Percentiles rank a stretch among this genome's conserved stretches.
Conservation (phyloP, 2,329 filamentous ascomycete genomes). For the Thielaviopsis punctulata region DNA sequence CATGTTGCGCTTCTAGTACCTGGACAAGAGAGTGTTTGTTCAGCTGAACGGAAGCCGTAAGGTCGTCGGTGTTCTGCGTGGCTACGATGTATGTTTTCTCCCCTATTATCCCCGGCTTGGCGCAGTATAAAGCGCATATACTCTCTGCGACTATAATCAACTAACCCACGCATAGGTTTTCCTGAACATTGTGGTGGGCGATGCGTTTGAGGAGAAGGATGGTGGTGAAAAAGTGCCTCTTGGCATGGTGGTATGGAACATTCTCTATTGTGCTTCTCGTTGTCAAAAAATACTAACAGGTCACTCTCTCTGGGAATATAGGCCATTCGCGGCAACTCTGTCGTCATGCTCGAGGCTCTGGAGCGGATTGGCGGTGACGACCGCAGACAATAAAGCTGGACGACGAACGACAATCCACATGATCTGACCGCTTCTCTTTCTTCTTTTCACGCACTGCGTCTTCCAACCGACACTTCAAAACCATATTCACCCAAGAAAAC, state of each 20-base stretch:
- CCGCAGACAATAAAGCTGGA: slow-evolving; percentile 22
- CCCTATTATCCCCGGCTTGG: neutral
- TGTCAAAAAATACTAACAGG: slow-evolving; percentile 15
- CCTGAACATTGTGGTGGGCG: slow-evolving; percentile 93
- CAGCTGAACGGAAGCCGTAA: slow-evolving; percentile 96
- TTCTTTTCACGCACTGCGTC: neutral
- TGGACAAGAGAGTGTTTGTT: slow-evolving; percentile 96
- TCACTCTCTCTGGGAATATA: slow-evolving; percentile 18
- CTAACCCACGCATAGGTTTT: slow-evolving; percentile 54
- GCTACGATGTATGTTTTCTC: slow-evolving; percentile 75
- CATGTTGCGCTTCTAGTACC: slow-evolving; percentile 48
- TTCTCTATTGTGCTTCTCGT: neutral
- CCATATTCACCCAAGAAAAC: neutral
- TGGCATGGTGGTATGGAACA: slow-evolving; percentile 67
- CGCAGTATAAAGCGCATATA: neutral
- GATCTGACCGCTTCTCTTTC: neutral
- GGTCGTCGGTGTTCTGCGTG: slow-evolving; percentile 82
- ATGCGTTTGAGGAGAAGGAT: slow-evolving; percentile 86
- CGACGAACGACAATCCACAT: neutral
- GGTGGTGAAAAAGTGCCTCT: slow-evolving; percentile 79
- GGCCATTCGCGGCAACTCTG: slow-evolving; percentile 94
- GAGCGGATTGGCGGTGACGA: slow-evolving; percentile 50
- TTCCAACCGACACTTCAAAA: neutral
- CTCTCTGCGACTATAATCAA: neutral
- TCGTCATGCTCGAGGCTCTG: slow-evolving; percentile 88